Base-by-base conservation (phyloP, 2,329 filamentous ascomycete genomes). In the Xylaria sp. region DNA sequence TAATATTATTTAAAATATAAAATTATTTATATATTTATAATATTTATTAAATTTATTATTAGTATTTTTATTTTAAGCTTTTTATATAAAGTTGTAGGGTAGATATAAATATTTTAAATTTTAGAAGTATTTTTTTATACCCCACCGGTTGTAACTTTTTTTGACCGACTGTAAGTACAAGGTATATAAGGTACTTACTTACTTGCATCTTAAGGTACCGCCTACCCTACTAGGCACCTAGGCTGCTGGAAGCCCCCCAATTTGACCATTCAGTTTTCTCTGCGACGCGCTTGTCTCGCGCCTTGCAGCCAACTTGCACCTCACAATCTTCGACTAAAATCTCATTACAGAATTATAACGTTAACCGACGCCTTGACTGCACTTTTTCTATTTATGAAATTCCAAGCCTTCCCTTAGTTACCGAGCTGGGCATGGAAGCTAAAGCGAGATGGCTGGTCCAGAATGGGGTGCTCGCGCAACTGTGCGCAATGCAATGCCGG, bases 251-350 rank as follows among this genome's bases (percentile, higher is more conserved):
- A 21, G 59, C 37, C 27, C 47, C 55, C 9, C 3, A 62, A 42
- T 32, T 58, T 59, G 29, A 42, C n/a, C 51, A 61, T 60, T 51
- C 63, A 42, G 5, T n/a, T 18, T 42, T 35, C 21, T 60, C 47
- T 61, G 4, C n/a, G 25, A 65, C 69, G 69, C 69, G 69, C 65
- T 48, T 65, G 25, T 50, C 27, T 59, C 68, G 68, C 65, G 68
- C 53, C 50, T 60, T 47, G 13, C 44, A 37, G 27, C 27, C 35
- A 37, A 60, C n/a, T 50, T 9, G 16, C 57, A 60, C 12, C 25
- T 48, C 42, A 35, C 29, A 32, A 42, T 2, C 44, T 48, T 10
- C 47, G 5, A 25, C 27, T 21, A 57, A 35, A 29, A 48, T 37
- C 40, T n/a, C 8, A 50, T 40, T 32, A 29, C 51, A 54, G 12